Conservation (phyloP, 176 grass and related monocot genomes). For the Hsuehochloa calcarea region DNA sequence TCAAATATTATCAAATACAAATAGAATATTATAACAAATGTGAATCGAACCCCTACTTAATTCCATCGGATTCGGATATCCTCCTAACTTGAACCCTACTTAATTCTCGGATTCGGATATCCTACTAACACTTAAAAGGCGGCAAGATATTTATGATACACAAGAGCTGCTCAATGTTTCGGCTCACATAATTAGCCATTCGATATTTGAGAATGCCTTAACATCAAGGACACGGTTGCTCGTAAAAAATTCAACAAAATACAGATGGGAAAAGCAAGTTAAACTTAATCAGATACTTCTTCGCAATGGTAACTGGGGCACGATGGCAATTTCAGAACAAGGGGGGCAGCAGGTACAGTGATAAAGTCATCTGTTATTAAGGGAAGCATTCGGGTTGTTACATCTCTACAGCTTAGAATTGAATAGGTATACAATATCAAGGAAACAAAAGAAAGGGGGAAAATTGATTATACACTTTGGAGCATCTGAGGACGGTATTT, state of each 20-base stretch:
- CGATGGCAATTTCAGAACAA: neutral
- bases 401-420: conserved; percentile 48
- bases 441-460: conserved; percentile 20
- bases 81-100: no score
- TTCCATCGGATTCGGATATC: no score
- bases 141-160: neutral
- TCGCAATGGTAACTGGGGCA: neutral
- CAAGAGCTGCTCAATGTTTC: neutral
- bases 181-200: neutral
- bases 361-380: conserved; percentile 26
- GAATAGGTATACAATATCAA: conserved; percentile 50
- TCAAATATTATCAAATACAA: no score
- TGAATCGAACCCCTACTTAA: no score
- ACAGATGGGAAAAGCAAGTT: neutral
- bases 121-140: no score
- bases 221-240: neutral
- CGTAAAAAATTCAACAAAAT: neutral
- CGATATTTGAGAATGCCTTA: neutral
- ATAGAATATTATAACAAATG: no score
- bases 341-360: neutral
- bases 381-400: conserved; percentile 37
- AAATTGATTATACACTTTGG: conserved; percentile 24
- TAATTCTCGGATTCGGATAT: no score
- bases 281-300: neutral
- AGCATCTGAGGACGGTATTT: conserved; percentile 10